phyloP scores from a whole-genome alignment of 2,329 filamentous ascomycete species.

The Cladosporium sp. region DNA sequence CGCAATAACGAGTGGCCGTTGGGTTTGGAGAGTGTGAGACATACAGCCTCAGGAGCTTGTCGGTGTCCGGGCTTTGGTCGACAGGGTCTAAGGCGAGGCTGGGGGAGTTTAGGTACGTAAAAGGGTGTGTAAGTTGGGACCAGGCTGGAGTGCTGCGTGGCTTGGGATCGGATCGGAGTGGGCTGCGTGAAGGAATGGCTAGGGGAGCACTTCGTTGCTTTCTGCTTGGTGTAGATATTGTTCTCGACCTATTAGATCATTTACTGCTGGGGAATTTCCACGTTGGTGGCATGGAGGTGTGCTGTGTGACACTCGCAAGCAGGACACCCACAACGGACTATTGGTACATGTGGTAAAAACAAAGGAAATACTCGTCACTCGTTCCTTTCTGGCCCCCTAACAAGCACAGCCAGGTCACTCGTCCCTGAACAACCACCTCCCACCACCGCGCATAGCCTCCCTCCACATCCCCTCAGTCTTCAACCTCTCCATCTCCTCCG shows the following conservation, averaged over 20 bases:
- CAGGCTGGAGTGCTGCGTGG: background rate
- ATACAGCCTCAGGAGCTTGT: background rate
- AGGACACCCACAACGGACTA: background rate
- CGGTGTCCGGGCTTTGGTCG: background rate
- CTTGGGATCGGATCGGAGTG: background rate
- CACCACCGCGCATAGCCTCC: slow-evolving; percentile 77
- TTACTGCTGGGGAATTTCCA: background rate
- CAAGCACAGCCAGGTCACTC: slow-evolving; percentile 49
- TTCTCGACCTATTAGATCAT: background rate
- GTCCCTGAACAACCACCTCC: slow-evolving; percentile 80
- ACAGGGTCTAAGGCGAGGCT: background rate
- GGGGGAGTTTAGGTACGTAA: background rate
- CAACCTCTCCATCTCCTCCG: slow-evolving; percentile 63
- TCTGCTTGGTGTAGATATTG: background rate
- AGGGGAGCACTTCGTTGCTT: background rate
- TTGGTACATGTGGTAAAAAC: background rate
- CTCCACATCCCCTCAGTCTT: slow-evolving; percentile 72
- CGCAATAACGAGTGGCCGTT: background rate
- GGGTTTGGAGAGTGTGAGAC: background rate
- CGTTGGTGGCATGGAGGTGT: background rate
- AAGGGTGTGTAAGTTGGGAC: background rate
- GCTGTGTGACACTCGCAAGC: background rate
- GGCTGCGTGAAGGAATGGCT: background rate
- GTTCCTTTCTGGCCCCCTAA: background rate
- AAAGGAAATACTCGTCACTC: background rate